Percentiles rank a stretch among this genome's conserved stretches.
phyloP scores from a whole-genome alignment of 345 rosid species.

The Microcos paniculata region DNA sequence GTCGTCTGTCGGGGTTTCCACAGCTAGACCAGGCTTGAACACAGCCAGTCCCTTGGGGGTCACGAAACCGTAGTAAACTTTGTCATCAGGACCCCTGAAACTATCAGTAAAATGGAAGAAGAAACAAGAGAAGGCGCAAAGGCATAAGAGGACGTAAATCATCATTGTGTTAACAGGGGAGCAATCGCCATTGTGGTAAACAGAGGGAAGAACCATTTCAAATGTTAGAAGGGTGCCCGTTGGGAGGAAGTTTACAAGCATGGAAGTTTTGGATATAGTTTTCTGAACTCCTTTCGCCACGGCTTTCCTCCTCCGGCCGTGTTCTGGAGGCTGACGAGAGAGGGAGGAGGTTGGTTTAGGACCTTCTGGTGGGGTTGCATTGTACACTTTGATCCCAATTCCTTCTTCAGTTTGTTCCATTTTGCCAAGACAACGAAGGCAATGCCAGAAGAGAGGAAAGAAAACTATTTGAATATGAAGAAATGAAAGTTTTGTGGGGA shows the following conservation, averaged over 20 bases:
- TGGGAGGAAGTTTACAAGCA: slow-evolving; percentile 69
- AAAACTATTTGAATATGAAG: neutral
- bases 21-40: slow-evolving; percentile 57
- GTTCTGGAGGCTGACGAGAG: slow-evolving; percentile 18
- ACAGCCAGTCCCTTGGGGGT: slow-evolving; percentile 66
- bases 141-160: slow-evolving; percentile 49
- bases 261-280: slow-evolving; percentile 68
- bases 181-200: slow-evolving; percentile 57
- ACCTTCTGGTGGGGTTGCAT: slow-evolving; percentile 38
- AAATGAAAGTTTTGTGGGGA: neutral
- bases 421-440: neutral
- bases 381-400: slow-evolving; percentile 60
- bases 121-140: slow-evolving; percentile 68
- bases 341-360: slow-evolving; percentile 29
- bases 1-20: slow-evolving; percentile 49
- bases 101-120: slow-evolving; percentile 79
- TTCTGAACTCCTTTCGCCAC: slow-evolving; percentile 71
- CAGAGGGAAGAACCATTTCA: slow-evolving; percentile 74
- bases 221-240: slow-evolving; percentile 81
- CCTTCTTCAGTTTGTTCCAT: slow-evolving; percentile 59
- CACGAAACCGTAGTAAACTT: slow-evolving; percentile 67
- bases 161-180: slow-evolving; percentile 52
- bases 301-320: slow-evolving; percentile 49
- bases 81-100: slow-evolving; percentile 61
- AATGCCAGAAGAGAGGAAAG: neutral